A percentile compares a stretch with the other conserved stretches of the same genome.
These are phyloP conservation scores for Nelumbo lutea DNA, from an alignment of 164 flowering plant genomes.

Conservation along the genomic window DNA sequence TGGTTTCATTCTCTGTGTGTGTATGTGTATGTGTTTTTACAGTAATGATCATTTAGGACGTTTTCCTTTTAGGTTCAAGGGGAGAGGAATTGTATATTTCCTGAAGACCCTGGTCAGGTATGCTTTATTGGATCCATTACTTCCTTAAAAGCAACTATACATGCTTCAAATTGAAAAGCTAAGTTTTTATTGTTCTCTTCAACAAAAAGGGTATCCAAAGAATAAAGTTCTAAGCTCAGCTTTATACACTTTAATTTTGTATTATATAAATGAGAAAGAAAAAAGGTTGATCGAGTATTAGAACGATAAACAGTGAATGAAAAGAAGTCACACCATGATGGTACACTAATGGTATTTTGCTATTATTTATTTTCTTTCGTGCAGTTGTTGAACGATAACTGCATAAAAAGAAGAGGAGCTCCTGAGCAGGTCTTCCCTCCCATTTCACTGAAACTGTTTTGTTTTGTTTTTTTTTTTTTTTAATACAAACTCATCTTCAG, in stretches of 20 bases:
- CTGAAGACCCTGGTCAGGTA: slow-evolving; percentile 96
- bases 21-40: neutral
- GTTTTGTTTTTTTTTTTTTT: neutral
- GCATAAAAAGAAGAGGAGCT: slow-evolving; percentile 57
- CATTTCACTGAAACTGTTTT: neutral
- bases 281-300: neutral
- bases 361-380: slow-evolving; percentile 4
- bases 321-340: neutral
- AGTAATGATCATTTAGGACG: slow-evolving; percentile 18
- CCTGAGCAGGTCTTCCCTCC: slow-evolving; percentile 34
- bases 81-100: slow-evolving; percentile 66
- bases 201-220: slow-evolving; percentile 10
- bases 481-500: neutral
- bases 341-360: slow-evolving; percentile 9
- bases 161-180: slow-evolving; percentile 24
- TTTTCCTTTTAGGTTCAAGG: slow-evolving; percentile 46
- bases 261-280: slow-evolving; percentile 8
- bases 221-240: slow-evolving; percentile 31
- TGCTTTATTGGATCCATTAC: slow-evolving; percentile 60
- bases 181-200: slow-evolving; percentile 3
- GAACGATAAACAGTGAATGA: slow-evolving; percentile 8
- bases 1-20: neutral
- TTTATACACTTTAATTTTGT: slow-evolving; percentile 19
- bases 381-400: slow-evolving; percentile 59
- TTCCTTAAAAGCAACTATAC: slow-evolving; percentile 18